Conservation (phyloP, 495 filamentous ascomycete species). For the Daldinia childiae region DNA sequence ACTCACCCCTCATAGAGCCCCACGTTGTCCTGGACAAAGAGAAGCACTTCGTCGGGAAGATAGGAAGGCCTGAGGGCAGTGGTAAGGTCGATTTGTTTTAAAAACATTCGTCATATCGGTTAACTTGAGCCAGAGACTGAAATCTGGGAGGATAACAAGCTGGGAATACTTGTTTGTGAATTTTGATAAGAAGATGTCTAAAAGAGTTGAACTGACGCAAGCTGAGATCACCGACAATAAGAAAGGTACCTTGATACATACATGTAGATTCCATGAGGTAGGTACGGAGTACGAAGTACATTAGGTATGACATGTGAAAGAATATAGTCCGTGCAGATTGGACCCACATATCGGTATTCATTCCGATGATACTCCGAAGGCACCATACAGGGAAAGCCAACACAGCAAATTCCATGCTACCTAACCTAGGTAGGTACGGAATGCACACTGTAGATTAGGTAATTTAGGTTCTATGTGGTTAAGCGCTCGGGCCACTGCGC, state of each 20-base stretch:
- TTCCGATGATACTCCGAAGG: background rate
- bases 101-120: conserved; percentile 82
- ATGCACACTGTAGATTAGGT: no score
- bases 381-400: background rate
- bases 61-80: conserved; percentile 92
- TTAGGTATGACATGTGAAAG: background rate
- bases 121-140: conserved; percentile 4
- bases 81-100: conserved; percentile 93
- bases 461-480: no score
- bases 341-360: background rate
- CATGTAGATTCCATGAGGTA: background rate
- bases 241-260: conserved; percentile 2
- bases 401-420: conserved; percentile 1
- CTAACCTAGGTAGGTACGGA: no score
- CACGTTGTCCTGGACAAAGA: conserved; percentile 97
- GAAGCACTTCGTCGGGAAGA: conserved; percentile 85
- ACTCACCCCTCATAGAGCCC: conserved; percentile 96
- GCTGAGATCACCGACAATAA: conserved; percentile 3
- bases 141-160: background rate
- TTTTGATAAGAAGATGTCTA: background rate
- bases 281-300: background rate
- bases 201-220: conserved; percentile 13
- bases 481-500: background rate
- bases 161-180: background rate
- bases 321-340: background rate